Evolutionary conservation across 2,329 filamentous ascomycete genomes (phyloP), one percentile per base, ranked within the genome.

Genomic region (Microcyclospora pomicola): DNA sequence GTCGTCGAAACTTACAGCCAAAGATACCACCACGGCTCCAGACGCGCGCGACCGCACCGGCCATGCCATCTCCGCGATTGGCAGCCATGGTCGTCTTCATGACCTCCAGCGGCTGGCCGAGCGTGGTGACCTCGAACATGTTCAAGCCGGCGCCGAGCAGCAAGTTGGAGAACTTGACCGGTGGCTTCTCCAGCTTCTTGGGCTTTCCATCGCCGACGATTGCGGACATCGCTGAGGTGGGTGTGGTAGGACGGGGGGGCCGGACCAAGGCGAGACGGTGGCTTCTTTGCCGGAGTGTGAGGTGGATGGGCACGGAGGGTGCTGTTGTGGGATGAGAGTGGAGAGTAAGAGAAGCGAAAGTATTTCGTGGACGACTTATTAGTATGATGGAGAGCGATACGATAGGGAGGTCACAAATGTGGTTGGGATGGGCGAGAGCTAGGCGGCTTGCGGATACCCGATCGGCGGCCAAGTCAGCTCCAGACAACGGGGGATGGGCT

Each of bases 61-160:
- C 70, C 68, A 98, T 91, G 65, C 77, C 79, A 64, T 96, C 88
- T 56, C 76, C 73, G 65, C 91, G 80, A 69, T 98, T 91, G 53
- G 91, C 91, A 58, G 91, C 91, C 85, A 98, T 96, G 65, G 91
- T 96, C 59, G 91, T 98, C 82, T 98, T 98, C 72, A 83, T 75
- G 66, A 98, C 91, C 74, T 98, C 91, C 64, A 98, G 75, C 51
- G 91, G 91, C 69, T 81, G 77, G 59, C 77, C 77, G 59, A 81
- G 65, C 49, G 77, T 73, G 48, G 77, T 79, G 56, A 81, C 77
- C 63, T 95, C 87, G 64, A 95, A 95, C 75, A 95, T 70, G 73
- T 94, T 95, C 68, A 95, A 75, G 54, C 86, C 84, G 60, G 84
- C 83, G 59, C 87, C 87, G 56, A 95, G 77, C 58, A 98, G 72